A percentile compares a stretch with the other conserved stretches of the same genome.
Conservation (phyloP, 1,284 basidiomycete genomes). For the Rhodotorula sp. region DNA sequence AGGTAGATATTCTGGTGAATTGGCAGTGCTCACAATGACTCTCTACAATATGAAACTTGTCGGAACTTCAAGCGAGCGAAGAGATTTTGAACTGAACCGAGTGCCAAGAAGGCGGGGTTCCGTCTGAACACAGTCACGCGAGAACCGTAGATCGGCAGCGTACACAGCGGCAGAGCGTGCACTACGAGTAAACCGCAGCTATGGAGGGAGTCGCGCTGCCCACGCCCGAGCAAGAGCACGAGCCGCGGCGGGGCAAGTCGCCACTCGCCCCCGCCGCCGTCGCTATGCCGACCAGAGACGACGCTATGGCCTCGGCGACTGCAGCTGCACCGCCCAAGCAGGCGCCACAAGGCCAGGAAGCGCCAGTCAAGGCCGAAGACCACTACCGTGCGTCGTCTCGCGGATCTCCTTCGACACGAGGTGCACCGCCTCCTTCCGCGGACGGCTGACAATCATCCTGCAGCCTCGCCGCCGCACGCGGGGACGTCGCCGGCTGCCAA, state of each 20-base stretch:
- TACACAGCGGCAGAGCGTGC: too few relatives aligned
- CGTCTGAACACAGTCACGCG: too few relatives aligned
- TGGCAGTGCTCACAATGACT: too few relatives aligned
- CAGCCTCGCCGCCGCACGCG: conserved; percentile 12
- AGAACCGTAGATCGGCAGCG: too few relatives aligned
- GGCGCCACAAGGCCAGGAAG: background rate
- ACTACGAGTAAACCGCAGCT: background rate
- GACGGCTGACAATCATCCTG: too few relatives aligned
- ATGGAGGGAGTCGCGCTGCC: background rate
- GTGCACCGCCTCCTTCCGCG: background rate
- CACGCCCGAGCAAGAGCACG: background rate
- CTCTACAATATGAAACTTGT: too few relatives aligned
- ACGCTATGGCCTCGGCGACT: background rate
- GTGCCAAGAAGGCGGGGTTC: too few relatives aligned
- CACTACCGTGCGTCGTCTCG: conserved; percentile 1
- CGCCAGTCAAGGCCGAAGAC: conserved; percentile 1
- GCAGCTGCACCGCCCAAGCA: background rate
- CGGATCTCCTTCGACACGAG: background rate
- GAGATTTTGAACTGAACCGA: too few relatives aligned
- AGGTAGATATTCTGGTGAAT: too few relatives aligned
- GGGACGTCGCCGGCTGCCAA: background rate
- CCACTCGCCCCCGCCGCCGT: background rate
- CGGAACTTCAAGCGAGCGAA: too few relatives aligned
- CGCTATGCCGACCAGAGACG: background rate
- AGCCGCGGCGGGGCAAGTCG: background rate